Base-by-base conservation (phyloP, 148 eudicot genomes). In the Silene uniflora region DNA sequence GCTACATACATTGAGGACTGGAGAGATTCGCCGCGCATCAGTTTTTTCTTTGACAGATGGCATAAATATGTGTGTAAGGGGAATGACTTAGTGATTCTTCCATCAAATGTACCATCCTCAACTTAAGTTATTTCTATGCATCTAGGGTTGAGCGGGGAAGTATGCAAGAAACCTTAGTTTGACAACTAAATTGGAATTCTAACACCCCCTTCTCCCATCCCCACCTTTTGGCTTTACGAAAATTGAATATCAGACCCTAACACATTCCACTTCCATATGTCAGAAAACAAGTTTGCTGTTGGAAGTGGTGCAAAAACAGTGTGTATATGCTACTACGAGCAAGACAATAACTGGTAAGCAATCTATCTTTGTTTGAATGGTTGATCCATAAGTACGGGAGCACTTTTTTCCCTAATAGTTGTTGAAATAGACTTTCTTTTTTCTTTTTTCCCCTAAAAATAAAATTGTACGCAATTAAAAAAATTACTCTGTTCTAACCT, bases 291-390 rank as follows among this genome's bases (percentile, higher is more conserved):
- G 87, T 95, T 95, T 79, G 97, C 98, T 78, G 98, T 95, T 80
- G 98, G 98, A 81, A 95, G 98, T 84, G 98, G 98, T 81, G 98
- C 98, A 70, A 95, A 95, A 85, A 90, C 98, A 77, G 96, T 95
- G 80, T 95, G 98, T 73, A 84, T 95, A 83, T 95, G 98, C 89
- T 95, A 95, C 84, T 95, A 95, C 55, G 98, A 95, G 84, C 98
- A 95, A 84, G 98, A 95, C 75, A 95, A 95, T 81, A 95, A 95
- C 85, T 95, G 98, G 98, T 95, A 85, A 86, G 79, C 60, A 56
- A 67, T 22, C 13, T 62, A 32, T 27, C 52, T 47, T 47, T 58
- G 32, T 10, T 54, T 62, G 24, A 32, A 69, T n/a, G 60, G 8
- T 10, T 42, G 21, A 9, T 69, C 56, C 22, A 19, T 21, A 7